Conservation (phyloP, 345 rosid genomes). For the Murraya paniculata region DNA sequence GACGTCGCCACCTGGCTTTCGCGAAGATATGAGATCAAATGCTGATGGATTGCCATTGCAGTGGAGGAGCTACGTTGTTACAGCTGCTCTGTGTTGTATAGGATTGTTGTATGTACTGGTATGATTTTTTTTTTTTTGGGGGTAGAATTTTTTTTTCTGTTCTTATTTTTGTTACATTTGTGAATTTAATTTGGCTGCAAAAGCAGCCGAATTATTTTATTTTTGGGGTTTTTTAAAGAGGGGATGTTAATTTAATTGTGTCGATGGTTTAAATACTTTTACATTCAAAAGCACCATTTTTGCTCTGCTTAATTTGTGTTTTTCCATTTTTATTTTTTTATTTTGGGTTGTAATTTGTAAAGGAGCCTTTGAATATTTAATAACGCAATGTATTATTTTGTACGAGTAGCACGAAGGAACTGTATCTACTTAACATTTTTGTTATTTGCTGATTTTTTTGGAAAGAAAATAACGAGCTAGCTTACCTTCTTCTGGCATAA, state of each 20-base stretch:
- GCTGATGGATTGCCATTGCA: background rate
- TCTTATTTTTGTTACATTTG: constrained; percentile 17
- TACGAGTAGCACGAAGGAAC: background rate
- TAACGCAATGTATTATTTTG: background rate
- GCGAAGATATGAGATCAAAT: constrained; percentile 35
- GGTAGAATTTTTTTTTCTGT: background rate
- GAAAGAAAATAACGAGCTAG: background rate
- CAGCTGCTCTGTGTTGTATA: constrained; percentile 47
- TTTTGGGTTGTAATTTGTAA: background rate
- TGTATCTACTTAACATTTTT: background rate
- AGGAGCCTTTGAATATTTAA: background rate
- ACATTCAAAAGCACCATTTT: background rate
- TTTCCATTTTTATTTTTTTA: background rate
- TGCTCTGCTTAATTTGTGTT: background rate
- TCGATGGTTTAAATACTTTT: constrained; percentile 23
- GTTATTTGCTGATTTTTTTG: background rate
- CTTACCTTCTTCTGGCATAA: background rate
- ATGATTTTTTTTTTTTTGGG: constrained; percentile 29
- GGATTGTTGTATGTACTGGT: constrained; percentile 56
- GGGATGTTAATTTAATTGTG: constrained; percentile 19
- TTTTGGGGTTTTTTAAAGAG: background rate
- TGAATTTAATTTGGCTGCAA: constrained; percentile 42
- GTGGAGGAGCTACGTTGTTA: constrained; percentile 19
- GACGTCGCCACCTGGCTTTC: constrained; percentile 53
- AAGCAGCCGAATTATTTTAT: constrained; percentile 20